Evolutionary conservation across 148 eudicot species (phyloP).

Genomic region (Silene uniflora): DNA sequence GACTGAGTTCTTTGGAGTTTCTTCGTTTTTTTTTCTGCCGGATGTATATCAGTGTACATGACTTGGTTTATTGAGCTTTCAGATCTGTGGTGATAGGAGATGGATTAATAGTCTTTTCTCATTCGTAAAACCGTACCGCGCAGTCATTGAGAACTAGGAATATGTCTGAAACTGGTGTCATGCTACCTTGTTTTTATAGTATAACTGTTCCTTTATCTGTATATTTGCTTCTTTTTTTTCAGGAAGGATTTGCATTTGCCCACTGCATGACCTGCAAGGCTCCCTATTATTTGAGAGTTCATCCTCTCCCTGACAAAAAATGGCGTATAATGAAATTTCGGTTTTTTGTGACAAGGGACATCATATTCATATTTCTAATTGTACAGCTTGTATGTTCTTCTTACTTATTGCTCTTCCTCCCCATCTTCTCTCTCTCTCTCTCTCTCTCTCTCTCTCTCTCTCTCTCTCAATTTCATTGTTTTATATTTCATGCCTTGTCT

Average conservation of each 20-base stretch:
- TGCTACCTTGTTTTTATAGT: not conserved
- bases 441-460: not conserved
- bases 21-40: no score
- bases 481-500: constrained; percentile 16
- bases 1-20: no score
- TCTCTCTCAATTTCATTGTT: not conserved
- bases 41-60: no score
- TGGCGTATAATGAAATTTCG: constrained; percentile 94
- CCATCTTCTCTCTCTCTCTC: not conserved
- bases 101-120: not conserved
- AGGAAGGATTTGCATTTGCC: constrained; percentile 99
- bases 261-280: constrained; percentile 99
- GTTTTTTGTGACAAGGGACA: constrained; percentile 93
- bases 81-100: not conserved
- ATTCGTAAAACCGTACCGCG: not conserved
- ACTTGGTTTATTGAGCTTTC: not conserved
- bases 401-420: constrained; percentile 17
- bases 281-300: constrained; percentile 86
- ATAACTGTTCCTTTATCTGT: not conserved
- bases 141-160: not conserved
- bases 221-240: constrained; percentile 31
- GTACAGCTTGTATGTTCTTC: constrained; percentile 82
- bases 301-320: constrained; percentile 78
- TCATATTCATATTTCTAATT: constrained; percentile 72
- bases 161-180: not conserved